Conservation (phyloP, 192 early-diverging fungal genomes). For the Gorgonomyces haynaldii region DNA sequence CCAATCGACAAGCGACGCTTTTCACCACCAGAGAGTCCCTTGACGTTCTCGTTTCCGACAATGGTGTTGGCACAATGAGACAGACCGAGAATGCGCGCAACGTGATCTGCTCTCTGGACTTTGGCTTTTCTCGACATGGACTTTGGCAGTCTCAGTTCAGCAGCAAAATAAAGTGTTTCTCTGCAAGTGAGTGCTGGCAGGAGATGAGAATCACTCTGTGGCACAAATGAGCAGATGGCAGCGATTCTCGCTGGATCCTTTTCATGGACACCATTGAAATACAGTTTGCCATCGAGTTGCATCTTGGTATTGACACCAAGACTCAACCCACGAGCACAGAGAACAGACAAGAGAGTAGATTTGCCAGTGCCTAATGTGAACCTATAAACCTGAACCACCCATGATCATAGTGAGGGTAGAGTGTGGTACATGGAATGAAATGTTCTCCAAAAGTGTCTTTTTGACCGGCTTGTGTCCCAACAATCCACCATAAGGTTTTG, state of each 20-base stretch:
- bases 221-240: conserved; percentile 22
- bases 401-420: conserved; percentile 32
- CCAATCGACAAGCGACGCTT: conserved; percentile 60
- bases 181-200: conserved; percentile 30
- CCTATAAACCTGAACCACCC: conserved; percentile 28
- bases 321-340: no score
- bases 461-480: conserved; percentile 4
- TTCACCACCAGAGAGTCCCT: conserved; percentile 59
- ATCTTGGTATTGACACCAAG: no score
- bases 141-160: conserved; percentile 41
- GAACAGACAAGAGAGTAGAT: not conserved
- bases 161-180: conserved; percentile 33
- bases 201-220: conserved; percentile 30
- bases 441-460: conserved; percentile 16
- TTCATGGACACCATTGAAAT: not conserved
- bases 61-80: conserved; percentile 27
- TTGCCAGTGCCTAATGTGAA: not conserved
- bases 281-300: not conserved
- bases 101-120: conserved; percentile 19
- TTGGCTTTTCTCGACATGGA: conserved; percentile 24
- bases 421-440: conserved; percentile 15
- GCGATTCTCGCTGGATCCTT: conserved; percentile 12
- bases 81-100: conserved; percentile 27
- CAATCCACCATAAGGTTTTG: conserved; percentile 4
- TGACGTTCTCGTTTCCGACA: conserved; percentile 28